Evolutionary conservation across 805 yeast genomes (phyloP), one percentile per base, ranked within the genome.

Genomic region (Candida pseudofarinosa): DNA sequence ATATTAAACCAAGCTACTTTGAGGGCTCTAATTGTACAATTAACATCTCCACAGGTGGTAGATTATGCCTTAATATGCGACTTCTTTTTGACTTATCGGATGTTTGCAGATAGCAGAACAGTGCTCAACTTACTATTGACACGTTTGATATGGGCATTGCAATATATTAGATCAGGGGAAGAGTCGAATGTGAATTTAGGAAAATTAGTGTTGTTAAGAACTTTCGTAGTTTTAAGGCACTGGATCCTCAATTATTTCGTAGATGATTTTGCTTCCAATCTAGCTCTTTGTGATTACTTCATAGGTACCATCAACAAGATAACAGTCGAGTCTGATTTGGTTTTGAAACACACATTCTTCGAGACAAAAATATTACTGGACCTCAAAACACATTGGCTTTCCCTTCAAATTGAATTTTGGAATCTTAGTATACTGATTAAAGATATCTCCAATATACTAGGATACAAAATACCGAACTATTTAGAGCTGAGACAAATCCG

Each of bases 231-330:
- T 20, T 53, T 93, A 35, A 77, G 97, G 55, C 96, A 88, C 65
- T 91, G 98, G 96, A 60, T 91, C 15, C 63, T 87, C 45, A 91
- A 90, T 61, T 90, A 87, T 60, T 93, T 88, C 54, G 74, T 80
- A 34, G 91, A 87, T 57, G 98, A 93, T 61, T 93, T 71, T 46
- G 63, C 60, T 38, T 39, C 56, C 13, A 60, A 69, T 48, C 42
- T 43, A 4, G 42, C 48, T 23, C 50, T 71, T 28, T 66, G 76
- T 47, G 71, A 70, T 39, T 31, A 44, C 15, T 69, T 90, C 58
- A 67, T 83, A 19, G 62, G 76, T 13, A 71, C 77, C 38, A 52
- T 65, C 16, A 69, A 73, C 41, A 62, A 84, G 28, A 51, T 69
- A 30, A 56, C 64, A 14, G 42, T 41, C 19, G 54, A 58, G 34